Conservation (phyloP, 768 basidiomycete genomes). For the Pilatotrama ljubarskyi region DNA sequence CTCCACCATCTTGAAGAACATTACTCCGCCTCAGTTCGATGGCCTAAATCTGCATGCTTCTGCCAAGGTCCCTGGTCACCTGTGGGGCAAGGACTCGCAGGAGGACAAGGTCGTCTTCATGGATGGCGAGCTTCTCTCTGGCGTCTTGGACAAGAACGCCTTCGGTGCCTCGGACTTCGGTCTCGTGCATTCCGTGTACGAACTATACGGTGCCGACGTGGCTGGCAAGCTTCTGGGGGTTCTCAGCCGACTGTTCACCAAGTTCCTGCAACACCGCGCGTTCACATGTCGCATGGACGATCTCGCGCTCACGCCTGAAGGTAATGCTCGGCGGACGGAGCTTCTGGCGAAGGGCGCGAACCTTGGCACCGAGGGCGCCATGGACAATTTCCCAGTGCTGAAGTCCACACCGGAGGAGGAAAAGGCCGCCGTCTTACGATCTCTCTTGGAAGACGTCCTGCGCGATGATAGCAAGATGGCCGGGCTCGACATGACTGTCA, state of each 20-base stretch:
- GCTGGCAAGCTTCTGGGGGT: constrained; percentile 93
- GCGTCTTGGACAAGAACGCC: constrained; percentile 95
- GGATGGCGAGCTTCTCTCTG: constrained; percentile 91
- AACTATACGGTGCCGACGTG: constrained; percentile 86
- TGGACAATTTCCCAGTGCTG: constrained; percentile 87
- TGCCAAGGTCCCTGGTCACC: constrained; percentile 83
- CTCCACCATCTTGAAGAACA: constrained; percentile 90
- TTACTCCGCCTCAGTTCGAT: constrained; percentile 75
- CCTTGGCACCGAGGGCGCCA: constrained; percentile 84
- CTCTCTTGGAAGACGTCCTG: constrained; percentile 85
- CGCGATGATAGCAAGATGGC: constrained; percentile 98
- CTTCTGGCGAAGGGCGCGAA: constrained; percentile 67
- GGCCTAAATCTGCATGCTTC: constrained; percentile 85
- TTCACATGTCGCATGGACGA: constrained; percentile 99
- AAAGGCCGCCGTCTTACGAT: constrained; percentile 54
- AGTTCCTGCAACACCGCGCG: constrained; percentile 93
- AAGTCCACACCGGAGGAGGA: constrained; percentile 50
- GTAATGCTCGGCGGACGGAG: constrained; percentile 66
- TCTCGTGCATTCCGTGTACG: constrained; percentile 95
- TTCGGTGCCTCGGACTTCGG: constrained; percentile 97
- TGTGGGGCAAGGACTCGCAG: constrained; percentile 77
- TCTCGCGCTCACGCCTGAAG: constrained; percentile 82
- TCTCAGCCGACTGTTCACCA: constrained; percentile 92
- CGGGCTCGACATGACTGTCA: constrained; percentile 90
- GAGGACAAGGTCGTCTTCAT: constrained; percentile 90